Evolutionary conservation across 345 rosid genomes (phyloP), one percentile per base, ranked within the genome.

Genomic region (Euclidium syriacum): DNA sequence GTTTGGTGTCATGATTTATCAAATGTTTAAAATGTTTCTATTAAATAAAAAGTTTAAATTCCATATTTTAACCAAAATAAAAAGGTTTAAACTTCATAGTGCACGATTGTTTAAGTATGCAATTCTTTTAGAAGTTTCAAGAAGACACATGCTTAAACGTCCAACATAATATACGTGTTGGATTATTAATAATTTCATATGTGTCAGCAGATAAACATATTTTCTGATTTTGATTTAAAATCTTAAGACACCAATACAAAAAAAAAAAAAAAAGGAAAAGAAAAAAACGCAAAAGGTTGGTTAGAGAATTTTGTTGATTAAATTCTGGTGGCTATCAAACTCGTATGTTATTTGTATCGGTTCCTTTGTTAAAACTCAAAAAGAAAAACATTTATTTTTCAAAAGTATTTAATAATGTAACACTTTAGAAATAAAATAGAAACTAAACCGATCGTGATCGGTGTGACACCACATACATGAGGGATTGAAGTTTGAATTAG

Each of bases 381-480:
- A 53, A 27, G 4, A 32, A 36, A 10, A 8, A 16, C 1, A 38
- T 11, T 56, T 9, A 25, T 10, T 15, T 0, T 5, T 4, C 0
- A 4, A 55, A 32, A 22, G 11, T 9, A 14, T 20, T 3, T 33
- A 33, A 33, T 44, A 22, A 32, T 35, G 9, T 20, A 48, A 15
- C 10, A 30, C 23, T 12, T 43, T 17, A 54, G 12, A 65, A 23
- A 25, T 33, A 44, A 65, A 23, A 25, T 33, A 44, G 23, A 38
- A 64, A 55, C 63, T 58, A 40, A n/a, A 29, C 26, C 34, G 52
- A 67, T 67, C 41, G 72, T 39, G 58, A 67, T 57, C 42, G 35
- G 65, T 58, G 65, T 58, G 72, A 67, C 65, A 67, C 51, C 50
- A 67, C 58, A 36, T 43, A 34, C 22, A 12, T 44, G 35, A 34